phyloP scores from a whole-genome alignment of 2,329 filamentous ascomycete genomes.

The Aspergillus nomiae region DNA sequence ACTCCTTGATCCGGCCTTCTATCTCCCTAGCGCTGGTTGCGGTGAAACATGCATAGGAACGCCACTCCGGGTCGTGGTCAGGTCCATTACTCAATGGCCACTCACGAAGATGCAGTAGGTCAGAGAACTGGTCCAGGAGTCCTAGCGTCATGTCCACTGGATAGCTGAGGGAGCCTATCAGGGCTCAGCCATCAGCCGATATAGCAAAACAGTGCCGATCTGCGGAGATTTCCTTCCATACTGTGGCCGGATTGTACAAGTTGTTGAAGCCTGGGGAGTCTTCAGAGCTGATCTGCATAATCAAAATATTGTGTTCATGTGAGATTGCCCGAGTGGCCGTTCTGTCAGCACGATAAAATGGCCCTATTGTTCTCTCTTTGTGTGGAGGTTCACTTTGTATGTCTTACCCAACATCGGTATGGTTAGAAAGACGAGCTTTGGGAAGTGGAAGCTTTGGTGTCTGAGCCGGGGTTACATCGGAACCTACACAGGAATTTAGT shows the following conservation, averaged over 20 bases:
- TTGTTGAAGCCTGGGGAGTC: not conserved
- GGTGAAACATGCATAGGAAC: not conserved
- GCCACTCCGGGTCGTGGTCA: not conserved
- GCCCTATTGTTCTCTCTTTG: not conserved
- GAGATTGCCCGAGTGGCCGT: not conserved
- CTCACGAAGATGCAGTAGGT: not conserved
- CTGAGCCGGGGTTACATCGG: not conserved
- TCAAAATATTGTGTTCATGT: not conserved
- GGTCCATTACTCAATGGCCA: not conserved
- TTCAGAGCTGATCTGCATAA: not conserved
- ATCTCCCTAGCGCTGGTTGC: not conserved
- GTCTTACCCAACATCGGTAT: not conserved
- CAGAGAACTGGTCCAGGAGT: not conserved
- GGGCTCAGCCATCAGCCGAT: not conserved
- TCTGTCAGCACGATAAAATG: not conserved
- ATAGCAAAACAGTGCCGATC: not conserved
- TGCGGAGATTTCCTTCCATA: not conserved
- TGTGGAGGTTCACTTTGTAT: not conserved
- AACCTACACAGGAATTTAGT: not conserved
- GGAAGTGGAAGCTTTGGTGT: not conserved
- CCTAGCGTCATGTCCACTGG: not conserved
- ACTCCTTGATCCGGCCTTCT: not conserved
- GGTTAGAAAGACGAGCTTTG: not conserved
- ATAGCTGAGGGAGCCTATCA: not conserved
- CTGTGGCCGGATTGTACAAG: not conserved